phyloP scores from a whole-genome alignment of 495 filamentous ascomycete species.

The Barbatosphaeria neglecta region DNA sequence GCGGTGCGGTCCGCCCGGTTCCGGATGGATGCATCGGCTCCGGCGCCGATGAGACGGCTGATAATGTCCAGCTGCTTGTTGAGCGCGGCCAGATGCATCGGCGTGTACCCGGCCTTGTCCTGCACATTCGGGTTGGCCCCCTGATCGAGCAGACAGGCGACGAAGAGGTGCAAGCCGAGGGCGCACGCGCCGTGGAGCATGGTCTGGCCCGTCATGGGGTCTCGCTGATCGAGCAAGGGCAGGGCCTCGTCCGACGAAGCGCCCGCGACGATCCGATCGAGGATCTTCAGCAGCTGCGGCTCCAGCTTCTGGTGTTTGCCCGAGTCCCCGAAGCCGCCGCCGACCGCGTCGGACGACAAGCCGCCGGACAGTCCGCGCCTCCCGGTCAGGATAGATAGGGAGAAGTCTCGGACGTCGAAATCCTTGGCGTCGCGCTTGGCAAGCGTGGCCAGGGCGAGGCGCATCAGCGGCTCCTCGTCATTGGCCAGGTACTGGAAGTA shows the following conservation, averaged over 20 bases:
- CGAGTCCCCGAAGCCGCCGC: constrained; percentile 1
- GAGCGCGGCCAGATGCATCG: constrained; percentile 76
- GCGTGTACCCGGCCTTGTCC: constrained; percentile 67
- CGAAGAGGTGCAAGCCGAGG: constrained; percentile 63
- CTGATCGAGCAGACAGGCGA: constrained; percentile 66
- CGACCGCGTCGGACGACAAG: constrained; percentile 34
- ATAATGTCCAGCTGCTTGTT: constrained; percentile 66
- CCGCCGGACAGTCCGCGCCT: constrained; percentile 39
- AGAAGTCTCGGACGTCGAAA: too few species aligned
- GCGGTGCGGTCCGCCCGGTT: constrained; percentile 62
- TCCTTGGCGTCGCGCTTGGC: constrained; percentile 36
- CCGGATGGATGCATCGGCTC: constrained; percentile 59
- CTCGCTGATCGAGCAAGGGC: constrained; percentile 50
- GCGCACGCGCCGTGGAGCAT: constrained; percentile 75
- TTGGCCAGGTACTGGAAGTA: constrained; percentile 75
- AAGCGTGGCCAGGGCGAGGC: constrained; percentile 44
- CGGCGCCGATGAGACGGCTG: constrained; percentile 56
- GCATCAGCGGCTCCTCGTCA: constrained; percentile 60
- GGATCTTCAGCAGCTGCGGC: constrained; percentile 53
- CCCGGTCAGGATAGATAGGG: too few species aligned
- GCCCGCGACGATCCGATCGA: constrained; percentile 69
- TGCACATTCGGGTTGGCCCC: constrained; percentile 66
- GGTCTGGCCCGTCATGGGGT: constrained; percentile 55
- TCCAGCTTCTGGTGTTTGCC: constrained; percentile 34
- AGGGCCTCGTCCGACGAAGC: constrained; percentile 55